Evolutionary conservation across 2,329 filamentous ascomycete genomes (phyloP).

Genomic region (Verticillium zaregamsianum): DNA sequence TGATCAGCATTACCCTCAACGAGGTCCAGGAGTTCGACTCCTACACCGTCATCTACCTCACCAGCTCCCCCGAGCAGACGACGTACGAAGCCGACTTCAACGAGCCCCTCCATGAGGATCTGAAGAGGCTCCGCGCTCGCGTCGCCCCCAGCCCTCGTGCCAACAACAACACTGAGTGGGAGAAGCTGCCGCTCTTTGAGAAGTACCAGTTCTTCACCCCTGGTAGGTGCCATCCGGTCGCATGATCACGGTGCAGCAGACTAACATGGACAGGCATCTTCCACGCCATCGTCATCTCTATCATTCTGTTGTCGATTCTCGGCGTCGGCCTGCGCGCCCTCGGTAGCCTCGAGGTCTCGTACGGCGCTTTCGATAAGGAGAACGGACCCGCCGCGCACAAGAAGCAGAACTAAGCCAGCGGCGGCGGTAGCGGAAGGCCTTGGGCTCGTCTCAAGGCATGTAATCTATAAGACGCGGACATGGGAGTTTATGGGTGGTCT

Average conservation of each 20-base stretch:
- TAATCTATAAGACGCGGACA: slow-evolving; percentile 1
- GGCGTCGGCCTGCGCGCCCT: slow-evolving; percentile 75
- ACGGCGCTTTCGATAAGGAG: slow-evolving; percentile 95
- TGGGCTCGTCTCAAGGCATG: not conserved
- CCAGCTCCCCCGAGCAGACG: slow-evolving; percentile 49
- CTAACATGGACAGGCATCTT: slow-evolving; percentile 64
- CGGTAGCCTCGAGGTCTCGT: slow-evolving; percentile 79
- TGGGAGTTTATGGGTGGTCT: slow-evolving; percentile 12
- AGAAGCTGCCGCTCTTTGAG: slow-evolving; percentile 67
- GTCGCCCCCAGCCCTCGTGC: slow-evolving; percentile 24
- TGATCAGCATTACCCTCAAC: slow-evolving; percentile 46
- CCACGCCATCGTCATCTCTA: slow-evolving; percentile 69
- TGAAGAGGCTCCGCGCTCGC: slow-evolving; percentile 57
- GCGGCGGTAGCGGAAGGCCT: not conserved
- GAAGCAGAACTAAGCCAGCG: slow-evolving; percentile 55
- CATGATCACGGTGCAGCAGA: not conserved
- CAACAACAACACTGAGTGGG: slow-evolving; percentile 31
- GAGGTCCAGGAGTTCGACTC: slow-evolving; percentile 32
- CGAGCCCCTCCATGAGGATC: slow-evolving; percentile 62
- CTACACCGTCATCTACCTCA: slow-evolving; percentile 75
- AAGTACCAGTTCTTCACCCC: slow-evolving; percentile 94
- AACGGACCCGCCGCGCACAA: slow-evolving; percentile 86
- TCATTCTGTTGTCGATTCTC: slow-evolving; percentile 73
- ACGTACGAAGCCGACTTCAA: slow-evolving; percentile 64
- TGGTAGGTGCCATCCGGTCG: slow-evolving; percentile 46